Evolutionary conservation across 345 rosid species (phyloP), one percentile per base, ranked within the genome.

Genomic region (Viola odorata): DNA sequence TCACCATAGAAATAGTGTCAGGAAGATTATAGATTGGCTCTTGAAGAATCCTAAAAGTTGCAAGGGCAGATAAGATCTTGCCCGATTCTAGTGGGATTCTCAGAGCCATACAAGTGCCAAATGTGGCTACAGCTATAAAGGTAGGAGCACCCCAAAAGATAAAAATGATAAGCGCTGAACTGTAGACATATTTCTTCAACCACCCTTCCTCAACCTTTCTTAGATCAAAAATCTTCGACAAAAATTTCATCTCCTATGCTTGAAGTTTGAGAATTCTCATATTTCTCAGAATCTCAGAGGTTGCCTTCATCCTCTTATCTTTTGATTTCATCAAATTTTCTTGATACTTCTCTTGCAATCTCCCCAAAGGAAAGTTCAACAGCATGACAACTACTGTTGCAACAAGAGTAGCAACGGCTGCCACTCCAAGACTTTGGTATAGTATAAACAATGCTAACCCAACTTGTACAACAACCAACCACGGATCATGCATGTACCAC

Each of bases 191-290:
- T 50, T 71, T 76, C 48, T 61, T 76, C 70, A 76, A 45, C 73
- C 80, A 76, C 7, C 71, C 65, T 6, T 53, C 16, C 47, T 76
- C 80, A 4, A 45, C 47, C 10, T 57, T 10, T 44, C 80, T 69
- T 10, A 71, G 76, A 12, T 71, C 68, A 38, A 51, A 17, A 57
- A 71, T 64, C 63, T 71, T 76, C 5, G 73, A 64, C 58, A 76
- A 48, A 56, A 76, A 76, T 16, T 64, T 76, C 71, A 71, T 71
- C 60, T 76, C 80, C 80, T 76, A 76, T 16, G 68, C 80, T 54
- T 76, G 80, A 57, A 71, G 76, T 57, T 76, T 76, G 47, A 71
- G 73, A 52, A 71, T 76, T 57, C 65, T 76, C 76, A 76, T 71
- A 60, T 71, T 71, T 41, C 70, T 45, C 9, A 74, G 42, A 37